These are phyloP conservation scores for Aureobasidium namibiae DNA, from an alignment of 2,329 filamentous ascomycete species.

Conservation along the genomic window DNA sequence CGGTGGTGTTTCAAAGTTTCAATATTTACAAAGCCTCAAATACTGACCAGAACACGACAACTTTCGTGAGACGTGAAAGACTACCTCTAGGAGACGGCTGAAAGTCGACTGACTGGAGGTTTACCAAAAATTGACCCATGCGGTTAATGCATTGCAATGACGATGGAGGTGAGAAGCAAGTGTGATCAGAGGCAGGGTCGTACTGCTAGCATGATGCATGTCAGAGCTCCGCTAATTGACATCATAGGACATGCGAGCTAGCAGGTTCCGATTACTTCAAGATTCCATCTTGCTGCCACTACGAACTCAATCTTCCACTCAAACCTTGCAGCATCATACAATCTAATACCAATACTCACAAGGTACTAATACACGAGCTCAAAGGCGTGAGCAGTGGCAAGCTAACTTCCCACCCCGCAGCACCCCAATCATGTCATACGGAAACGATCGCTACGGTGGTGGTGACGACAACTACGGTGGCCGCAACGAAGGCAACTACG, in stretches of 20 bases:
- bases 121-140: too few species aligned
- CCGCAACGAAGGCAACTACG: too few species aligned
- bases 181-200: not conserved
- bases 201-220: not conserved
- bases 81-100: not conserved
- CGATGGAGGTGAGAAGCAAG: not conserved
- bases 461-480: slow-evolving; percentile 22
- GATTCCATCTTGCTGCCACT: not conserved
- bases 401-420: not conserved
- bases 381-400: not conserved
- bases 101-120: too few species aligned
- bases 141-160: not conserved
- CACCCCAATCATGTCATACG: slow-evolving; percentile 24
- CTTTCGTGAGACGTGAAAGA: too few species aligned
- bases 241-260: not conserved
- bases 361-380: not conserved
- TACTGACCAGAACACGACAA: not conserved
- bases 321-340: not conserved
- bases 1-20: not conserved
- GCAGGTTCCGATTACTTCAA: not conserved
- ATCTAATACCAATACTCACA: not conserved
- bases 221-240: slow-evolving; percentile 3
- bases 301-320: not conserved
- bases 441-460: slow-evolving; percentile 22
- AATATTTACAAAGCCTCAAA: not conserved